phyloP scores from a whole-genome alignment of 129 eudicot species.

The Artemisia annua region DNA sequence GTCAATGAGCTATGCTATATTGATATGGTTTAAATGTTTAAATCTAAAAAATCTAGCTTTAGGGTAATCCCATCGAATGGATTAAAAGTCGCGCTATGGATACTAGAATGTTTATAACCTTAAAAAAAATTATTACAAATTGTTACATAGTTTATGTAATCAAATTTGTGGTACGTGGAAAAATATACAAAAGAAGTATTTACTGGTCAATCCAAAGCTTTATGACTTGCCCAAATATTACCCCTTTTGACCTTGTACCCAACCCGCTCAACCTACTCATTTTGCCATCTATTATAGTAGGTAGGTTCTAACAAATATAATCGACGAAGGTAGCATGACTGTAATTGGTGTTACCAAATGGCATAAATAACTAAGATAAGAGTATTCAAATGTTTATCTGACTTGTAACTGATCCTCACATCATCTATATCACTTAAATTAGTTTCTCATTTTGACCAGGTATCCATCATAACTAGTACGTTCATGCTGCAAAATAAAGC shows the following conservation, averaged over 20 bases:
- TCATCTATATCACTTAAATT: background rate
- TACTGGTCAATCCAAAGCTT: background rate
- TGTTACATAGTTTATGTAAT: no score
- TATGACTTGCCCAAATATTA: background rate
- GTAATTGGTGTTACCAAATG: no score
- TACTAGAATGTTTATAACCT: no score
- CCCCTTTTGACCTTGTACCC: background rate
- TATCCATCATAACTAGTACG: slow-evolving; percentile 54
- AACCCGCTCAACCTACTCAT: background rate
- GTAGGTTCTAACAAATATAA: background rate
- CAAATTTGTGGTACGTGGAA: no score
- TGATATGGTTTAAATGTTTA: background rate
- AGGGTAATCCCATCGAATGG: no score
- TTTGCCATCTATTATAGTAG: background rate
- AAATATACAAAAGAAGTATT: background rate
- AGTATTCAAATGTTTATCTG: background rate
- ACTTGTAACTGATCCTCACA: slow-evolving; percentile 1
- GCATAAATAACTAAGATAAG: background rate
- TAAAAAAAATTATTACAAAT: no score
- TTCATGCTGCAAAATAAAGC: slow-evolving; percentile 79
- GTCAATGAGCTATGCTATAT: slow-evolving; percentile 15
- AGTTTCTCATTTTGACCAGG: slow-evolving; percentile 33
- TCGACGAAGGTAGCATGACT: background rate
- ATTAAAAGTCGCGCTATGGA: no score
- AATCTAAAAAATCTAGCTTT: background rate